phyloP scores from a whole-genome alignment of 75 land plant species.

The Selaginella moellendorffii region DNA sequence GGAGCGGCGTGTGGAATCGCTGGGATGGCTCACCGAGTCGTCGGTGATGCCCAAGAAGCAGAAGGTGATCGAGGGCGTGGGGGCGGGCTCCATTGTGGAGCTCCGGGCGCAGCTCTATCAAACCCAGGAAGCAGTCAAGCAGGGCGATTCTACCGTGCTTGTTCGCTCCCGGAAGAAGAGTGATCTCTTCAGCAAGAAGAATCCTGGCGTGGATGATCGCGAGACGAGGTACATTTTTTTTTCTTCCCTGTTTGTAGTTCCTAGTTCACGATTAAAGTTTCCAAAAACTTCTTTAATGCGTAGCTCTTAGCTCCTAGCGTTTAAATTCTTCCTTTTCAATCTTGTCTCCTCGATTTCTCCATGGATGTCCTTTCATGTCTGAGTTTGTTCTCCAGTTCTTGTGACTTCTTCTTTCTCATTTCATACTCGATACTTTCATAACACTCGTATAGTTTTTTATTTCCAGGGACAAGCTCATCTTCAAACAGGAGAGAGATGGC shows the following conservation, averaged over 20 bases:
- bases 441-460: too few relatives aligned
- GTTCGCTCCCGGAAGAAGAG: slow-evolving; percentile 47
- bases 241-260: too few relatives aligned
- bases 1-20: slow-evolving; percentile 42
- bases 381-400: too few relatives aligned
- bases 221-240: slow-evolving; percentile 42
- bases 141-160: slow-evolving; percentile 20
- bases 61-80: slow-evolving; percentile 71
- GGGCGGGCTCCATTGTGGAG: slow-evolving; percentile 72
- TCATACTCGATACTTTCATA: too few relatives aligned
- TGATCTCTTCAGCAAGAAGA: slow-evolving; percentile 42
- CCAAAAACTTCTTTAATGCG: too few relatives aligned
- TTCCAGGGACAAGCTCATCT: background rate
- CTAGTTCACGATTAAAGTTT: too few relatives aligned
- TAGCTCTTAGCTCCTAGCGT: too few relatives aligned
- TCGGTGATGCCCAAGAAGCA: slow-evolving; percentile 77
- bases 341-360: too few relatives aligned
- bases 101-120: slow-evolving; percentile 84
- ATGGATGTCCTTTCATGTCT: too few relatives aligned
- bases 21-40: slow-evolving; percentile 99
- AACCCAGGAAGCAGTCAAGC: slow-evolving; percentile 62
- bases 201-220: slow-evolving; percentile 78
- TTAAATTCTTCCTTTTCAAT: too few relatives aligned
- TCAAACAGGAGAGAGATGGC: slow-evolving; percentile 50
- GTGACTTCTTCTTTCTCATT: too few relatives aligned